A percentile compares a stretch with the other conserved stretches of the same genome.
These are phyloP conservation scores for Cryptococcus sp. DNA, from an alignment of 1,284 basidiomycete species.

Conservation along the genomic window DNA sequence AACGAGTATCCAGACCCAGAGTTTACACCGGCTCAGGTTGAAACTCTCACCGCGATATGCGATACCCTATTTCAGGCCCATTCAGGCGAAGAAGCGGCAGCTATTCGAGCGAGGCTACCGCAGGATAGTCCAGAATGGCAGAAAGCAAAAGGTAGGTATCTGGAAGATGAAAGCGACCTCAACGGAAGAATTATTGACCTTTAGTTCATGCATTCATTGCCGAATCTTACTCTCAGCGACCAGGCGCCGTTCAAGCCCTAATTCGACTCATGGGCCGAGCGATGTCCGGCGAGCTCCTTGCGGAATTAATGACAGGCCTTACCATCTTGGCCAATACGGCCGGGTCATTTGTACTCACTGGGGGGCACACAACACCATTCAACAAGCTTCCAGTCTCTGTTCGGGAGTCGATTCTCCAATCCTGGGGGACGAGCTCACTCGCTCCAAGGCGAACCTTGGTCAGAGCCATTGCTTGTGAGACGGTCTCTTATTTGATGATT, in stretches of 20 bases:
- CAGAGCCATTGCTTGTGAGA: conserved; percentile 8
- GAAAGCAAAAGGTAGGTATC: conserved; percentile 1
- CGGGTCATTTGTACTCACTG: conserved; percentile 6
- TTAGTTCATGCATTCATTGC: conserved; percentile 4
- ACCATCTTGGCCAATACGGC: conserved; percentile 7
- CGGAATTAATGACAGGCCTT: conserved; percentile 2
- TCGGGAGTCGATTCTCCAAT: conserved; percentile 6
- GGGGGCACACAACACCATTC: conserved; percentile 3
- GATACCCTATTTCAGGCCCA: conserved; percentile 8
- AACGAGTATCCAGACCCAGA: conserved; percentile 1
- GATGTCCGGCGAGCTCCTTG: conserved; percentile 1
- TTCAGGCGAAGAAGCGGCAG: conserved; percentile 4
- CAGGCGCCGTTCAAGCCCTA: conserved; percentile 2
- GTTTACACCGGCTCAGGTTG: conserved; percentile 1
- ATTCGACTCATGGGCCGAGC: conserved; percentile 1
- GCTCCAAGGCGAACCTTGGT: conserved; percentile 1
- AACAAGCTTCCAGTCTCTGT: conserved; percentile 1
- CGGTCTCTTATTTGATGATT: neutral
- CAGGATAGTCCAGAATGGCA: conserved; percentile 7
- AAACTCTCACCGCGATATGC: conserved; percentile 5
- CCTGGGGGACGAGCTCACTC: conserved; percentile 3
- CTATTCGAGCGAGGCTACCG: conserved; percentile 6
- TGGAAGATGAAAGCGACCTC: neutral
- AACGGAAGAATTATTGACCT: neutral
- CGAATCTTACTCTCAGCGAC: conserved; percentile 2